phyloP scores from a whole-genome alignment of 23 red algal genomes.

The Cyanidioschyzon merolae region DNA sequence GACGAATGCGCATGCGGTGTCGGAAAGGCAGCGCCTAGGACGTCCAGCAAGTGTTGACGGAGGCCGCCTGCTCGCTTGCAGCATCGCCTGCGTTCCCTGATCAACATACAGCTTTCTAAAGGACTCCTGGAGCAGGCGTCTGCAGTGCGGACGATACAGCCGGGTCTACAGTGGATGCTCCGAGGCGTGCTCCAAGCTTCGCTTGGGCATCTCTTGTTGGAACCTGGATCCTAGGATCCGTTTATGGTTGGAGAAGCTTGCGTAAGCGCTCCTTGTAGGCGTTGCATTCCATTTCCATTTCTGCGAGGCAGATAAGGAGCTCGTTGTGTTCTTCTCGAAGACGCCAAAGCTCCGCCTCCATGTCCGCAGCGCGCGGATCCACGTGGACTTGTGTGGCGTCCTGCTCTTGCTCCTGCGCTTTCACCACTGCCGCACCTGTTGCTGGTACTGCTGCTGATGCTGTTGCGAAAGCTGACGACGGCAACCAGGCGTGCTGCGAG shows the following conservation, averaged over 20 bases:
- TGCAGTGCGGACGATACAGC: too few species aligned
- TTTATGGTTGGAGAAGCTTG: not conserved
- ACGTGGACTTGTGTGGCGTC: not conserved
- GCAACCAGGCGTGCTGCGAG: too few species aligned
- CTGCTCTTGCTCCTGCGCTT: not conserved
- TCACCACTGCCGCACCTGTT: too few species aligned
- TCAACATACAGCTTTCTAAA: too few species aligned
- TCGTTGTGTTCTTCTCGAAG: conserved; percentile 13
- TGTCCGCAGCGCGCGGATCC: not conserved
- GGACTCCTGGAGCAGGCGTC: too few species aligned
- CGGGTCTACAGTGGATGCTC: not conserved
- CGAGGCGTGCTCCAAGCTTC: not conserved
- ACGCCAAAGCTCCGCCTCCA: conserved; percentile 8
- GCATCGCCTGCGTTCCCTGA: too few species aligned
- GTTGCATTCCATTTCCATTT: conserved; percentile 14
- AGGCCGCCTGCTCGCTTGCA: too few species aligned
- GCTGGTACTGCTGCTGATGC: too few species aligned
- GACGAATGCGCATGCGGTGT: too few species aligned
- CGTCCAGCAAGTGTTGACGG: too few species aligned
- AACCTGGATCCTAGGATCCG: not conserved
- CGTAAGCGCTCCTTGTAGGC: conserved; percentile 8
- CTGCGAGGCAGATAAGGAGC: conserved; percentile 9
- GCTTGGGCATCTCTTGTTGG: not conserved
- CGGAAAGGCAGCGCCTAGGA: too few species aligned
- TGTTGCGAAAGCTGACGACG: too few species aligned